Evolutionary conservation across 176 grass and related monocot species (phyloP).

Genomic region (Oryza glumipatula): DNA sequence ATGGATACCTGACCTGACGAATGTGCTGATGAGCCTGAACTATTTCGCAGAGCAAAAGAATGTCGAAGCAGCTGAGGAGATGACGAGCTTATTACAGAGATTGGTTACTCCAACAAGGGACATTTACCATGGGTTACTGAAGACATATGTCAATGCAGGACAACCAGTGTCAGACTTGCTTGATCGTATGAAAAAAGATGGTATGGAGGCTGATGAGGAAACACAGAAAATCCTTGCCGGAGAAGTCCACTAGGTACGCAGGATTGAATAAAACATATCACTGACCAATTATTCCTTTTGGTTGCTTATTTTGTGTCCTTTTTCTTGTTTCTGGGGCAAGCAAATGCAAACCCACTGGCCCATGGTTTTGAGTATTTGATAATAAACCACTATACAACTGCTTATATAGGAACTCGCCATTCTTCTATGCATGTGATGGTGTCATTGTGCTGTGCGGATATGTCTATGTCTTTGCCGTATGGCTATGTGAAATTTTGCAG

Average conservation of each 20-base stretch:
- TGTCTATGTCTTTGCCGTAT: not conserved
- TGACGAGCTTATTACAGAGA: slow-evolving; percentile 40
- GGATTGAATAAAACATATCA: not conserved
- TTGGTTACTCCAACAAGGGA: slow-evolving; percentile 49
- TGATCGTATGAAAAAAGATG: slow-evolving; percentile 58
- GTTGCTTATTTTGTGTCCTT: too few relatives aligned
- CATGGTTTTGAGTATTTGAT: slow-evolving; percentile 5
- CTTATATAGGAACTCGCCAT: too few relatives aligned
- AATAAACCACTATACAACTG: too few relatives aligned
- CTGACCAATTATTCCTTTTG: not conserved
- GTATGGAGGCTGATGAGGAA: slow-evolving; percentile 58
- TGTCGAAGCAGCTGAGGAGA: slow-evolving; percentile 64
- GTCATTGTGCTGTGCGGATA: not conserved
- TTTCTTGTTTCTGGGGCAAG: slow-evolving; percentile 13
- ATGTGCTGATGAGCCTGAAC: slow-evolving; percentile 48
- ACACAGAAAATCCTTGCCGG: slow-evolving; percentile 47
- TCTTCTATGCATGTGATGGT: not conserved
- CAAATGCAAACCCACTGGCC: not conserved
- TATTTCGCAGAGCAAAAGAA: slow-evolving; percentile 57
- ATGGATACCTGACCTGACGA: slow-evolving; percentile 53
- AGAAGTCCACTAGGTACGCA: slow-evolving; percentile 27
- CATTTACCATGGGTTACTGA: slow-evolving; percentile 57
- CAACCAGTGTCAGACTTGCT: slow-evolving; percentile 47
- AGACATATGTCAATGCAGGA: slow-evolving; percentile 44
- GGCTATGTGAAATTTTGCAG: not conserved